phyloP scores from a whole-genome alignment of 345 rosid genomes.

The Eucalyptus globulus region DNA sequence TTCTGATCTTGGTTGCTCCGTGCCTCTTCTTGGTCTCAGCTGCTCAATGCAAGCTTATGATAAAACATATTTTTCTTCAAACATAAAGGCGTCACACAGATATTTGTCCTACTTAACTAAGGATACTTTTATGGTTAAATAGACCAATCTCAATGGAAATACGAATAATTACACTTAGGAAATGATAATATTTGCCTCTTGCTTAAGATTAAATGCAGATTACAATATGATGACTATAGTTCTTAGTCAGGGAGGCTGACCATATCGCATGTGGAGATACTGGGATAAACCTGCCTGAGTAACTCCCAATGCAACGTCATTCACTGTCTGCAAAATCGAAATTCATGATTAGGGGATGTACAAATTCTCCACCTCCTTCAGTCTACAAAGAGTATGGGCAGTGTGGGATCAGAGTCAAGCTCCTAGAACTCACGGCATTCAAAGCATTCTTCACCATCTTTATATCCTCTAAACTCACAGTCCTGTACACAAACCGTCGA shows the following conservation, averaged over 20 bases:
- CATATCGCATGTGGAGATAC: slow-evolving; percentile 12
- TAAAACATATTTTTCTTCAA: background rate
- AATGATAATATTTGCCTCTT: background rate
- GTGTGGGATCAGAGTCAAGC: background rate
- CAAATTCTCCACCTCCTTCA: background rate
- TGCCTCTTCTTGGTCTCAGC: background rate
- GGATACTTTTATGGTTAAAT: background rate
- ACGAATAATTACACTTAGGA: background rate
- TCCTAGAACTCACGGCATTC: slow-evolving; percentile 5
- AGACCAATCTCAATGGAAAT: background rate
- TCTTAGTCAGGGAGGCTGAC: background rate
- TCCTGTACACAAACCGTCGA: slow-evolving; percentile 9
- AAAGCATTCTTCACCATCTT: slow-evolving; percentile 18
- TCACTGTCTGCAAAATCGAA: slow-evolving; percentile 17
- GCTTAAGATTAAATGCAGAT: background rate
- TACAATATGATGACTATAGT: background rate
- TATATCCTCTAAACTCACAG: slow-evolving; percentile 17
- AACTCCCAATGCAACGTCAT: slow-evolving; percentile 24
- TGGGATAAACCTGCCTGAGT: slow-evolving; percentile 32
- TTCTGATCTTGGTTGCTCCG: background rate
- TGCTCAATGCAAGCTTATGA: background rate
- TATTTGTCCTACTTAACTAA: background rate
- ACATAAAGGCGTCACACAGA: background rate
- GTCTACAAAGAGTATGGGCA: background rate
- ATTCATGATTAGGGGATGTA: background rate